phyloP scores from a whole-genome alignment of 306 rosid genomes.

The Pterocarpus macrocarpus region DNA sequence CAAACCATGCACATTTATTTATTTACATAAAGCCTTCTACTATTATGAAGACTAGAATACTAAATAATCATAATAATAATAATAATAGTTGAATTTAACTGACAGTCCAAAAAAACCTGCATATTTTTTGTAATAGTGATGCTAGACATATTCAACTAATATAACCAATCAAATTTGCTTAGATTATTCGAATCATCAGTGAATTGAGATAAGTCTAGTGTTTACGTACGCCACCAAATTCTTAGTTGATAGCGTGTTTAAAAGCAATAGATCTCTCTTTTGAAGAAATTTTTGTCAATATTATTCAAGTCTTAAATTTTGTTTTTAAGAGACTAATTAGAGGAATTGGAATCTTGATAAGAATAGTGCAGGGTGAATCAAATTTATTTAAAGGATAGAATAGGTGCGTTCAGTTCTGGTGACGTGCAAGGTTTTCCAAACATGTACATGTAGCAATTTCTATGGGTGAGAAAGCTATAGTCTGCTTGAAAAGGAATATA shows the following conservation, averaged over 20 bases:
- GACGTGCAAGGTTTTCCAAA: conserved; percentile 37
- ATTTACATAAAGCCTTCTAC: not conserved
- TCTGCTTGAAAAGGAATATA: conserved; percentile 15
- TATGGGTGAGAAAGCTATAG: conserved; percentile 18
- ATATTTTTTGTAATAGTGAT: not conserved
- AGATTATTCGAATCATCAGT: not conserved
- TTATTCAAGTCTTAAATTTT: conserved; percentile 20
- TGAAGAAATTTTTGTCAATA: not conserved
- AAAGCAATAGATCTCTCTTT: conserved; percentile 1
- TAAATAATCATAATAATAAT: not conserved
- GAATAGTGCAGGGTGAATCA: not conserved
- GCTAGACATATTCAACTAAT: not conserved
- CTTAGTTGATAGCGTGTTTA: conserved; percentile 14
- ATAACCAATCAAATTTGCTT: not conserved
- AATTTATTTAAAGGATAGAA: conserved; percentile 1
- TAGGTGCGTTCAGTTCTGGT: conserved; percentile 11
- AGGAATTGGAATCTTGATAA: conserved; percentile 17
- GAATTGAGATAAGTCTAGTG: not conserved
- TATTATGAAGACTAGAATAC: not conserved
- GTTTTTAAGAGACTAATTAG: not conserved
- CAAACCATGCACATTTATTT: not conserved
- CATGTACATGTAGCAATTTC: conserved; percentile 6
- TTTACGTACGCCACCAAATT: conserved; percentile 26
- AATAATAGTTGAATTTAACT: not conserved
- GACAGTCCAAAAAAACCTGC: not conserved